Evolutionary conservation across 306 rosid species (phyloP).

Genomic region (Lathyrus tuberosus): DNA sequence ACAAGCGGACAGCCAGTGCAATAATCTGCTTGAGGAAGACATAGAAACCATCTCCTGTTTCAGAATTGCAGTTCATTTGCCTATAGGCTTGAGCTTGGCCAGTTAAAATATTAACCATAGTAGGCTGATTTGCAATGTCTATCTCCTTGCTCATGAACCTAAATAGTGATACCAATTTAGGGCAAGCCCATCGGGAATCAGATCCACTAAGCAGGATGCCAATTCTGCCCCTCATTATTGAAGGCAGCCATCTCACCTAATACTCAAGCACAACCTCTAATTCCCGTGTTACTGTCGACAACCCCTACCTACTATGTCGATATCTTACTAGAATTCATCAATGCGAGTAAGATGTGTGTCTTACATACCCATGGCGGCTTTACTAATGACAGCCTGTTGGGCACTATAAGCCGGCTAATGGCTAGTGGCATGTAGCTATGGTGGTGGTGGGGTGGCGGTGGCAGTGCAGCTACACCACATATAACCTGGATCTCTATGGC

Average conservation of each 20-base stretch:
- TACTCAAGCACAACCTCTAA: no score
- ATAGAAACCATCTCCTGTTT: not conserved
- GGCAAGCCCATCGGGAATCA: not conserved
- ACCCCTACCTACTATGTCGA: no score
- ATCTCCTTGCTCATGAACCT: not conserved
- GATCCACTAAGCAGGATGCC: not conserved
- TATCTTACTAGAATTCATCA: no score
- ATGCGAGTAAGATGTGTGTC: not conserved
- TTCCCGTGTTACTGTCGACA: no score
- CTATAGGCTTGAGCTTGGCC: constrained; percentile 2
- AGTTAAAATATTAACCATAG: not conserved
- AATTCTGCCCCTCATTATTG: no score
- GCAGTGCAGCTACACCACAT: not conserved
- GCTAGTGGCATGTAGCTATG: not conserved
- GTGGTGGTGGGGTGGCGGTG: not conserved
- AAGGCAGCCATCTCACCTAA: no score
- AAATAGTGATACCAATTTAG: not conserved
- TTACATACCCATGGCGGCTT: not conserved
- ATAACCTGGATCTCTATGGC: not conserved
- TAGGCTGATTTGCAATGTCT: not conserved
- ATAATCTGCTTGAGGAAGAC: not conserved
- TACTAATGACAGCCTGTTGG: not conserved
- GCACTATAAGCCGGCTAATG: not conserved
- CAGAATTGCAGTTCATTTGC: constrained; percentile 4
- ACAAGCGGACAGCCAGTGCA: not conserved